phyloP scores from a whole-genome alignment of 2,329 filamentous ascomycete species.

The Coleophoma crateriformis region DNA sequence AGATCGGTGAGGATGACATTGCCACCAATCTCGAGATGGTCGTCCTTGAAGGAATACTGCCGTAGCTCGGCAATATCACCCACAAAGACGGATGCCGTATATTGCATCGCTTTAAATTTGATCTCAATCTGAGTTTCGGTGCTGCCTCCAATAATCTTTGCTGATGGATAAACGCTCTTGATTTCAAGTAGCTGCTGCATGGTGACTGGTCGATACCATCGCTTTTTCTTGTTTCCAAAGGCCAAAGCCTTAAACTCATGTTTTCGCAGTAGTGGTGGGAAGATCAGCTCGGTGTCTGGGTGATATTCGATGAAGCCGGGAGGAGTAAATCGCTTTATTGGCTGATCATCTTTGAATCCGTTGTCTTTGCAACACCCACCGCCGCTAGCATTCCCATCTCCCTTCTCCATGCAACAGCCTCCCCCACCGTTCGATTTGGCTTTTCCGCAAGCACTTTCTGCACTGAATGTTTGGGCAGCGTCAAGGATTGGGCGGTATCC shows the following conservation, averaged over 20 bases:
- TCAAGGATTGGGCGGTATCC: slow-evolving; percentile 93
- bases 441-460: slow-evolving; percentile 40
- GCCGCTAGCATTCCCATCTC: slow-evolving; percentile 35
- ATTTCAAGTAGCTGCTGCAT: slow-evolving; percentile 86
- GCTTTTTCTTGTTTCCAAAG: slow-evolving; percentile 92
- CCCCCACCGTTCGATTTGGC: slow-evolving; percentile 41
- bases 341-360: slow-evolving; percentile 39
- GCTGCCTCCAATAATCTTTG: slow-evolving; percentile 93
- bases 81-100: slow-evolving; percentile 84
- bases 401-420: slow-evolving; percentile 69
- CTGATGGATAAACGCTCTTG: slow-evolving; percentile 76
- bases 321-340: slow-evolving; percentile 68
- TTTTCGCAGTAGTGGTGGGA: slow-evolving; percentile 79
- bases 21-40: slow-evolving; percentile 85
- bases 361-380: slow-evolving; percentile 66
- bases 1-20: slow-evolving; percentile 91
- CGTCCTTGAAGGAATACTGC: slow-evolving; percentile 72
- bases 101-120: slow-evolving; percentile 94
- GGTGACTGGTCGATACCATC: slow-evolving; percentile 87
- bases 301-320: slow-evolving; percentile 94
- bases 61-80: slow-evolving; percentile 88
- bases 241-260: slow-evolving; percentile 76
- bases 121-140: slow-evolving; percentile 98
- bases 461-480: slow-evolving; percentile 82
- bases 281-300: slow-evolving; percentile 90